phyloP scores from a whole-genome alignment of 495 filamentous ascomycete genomes.

The Penicillium lagena region DNA sequence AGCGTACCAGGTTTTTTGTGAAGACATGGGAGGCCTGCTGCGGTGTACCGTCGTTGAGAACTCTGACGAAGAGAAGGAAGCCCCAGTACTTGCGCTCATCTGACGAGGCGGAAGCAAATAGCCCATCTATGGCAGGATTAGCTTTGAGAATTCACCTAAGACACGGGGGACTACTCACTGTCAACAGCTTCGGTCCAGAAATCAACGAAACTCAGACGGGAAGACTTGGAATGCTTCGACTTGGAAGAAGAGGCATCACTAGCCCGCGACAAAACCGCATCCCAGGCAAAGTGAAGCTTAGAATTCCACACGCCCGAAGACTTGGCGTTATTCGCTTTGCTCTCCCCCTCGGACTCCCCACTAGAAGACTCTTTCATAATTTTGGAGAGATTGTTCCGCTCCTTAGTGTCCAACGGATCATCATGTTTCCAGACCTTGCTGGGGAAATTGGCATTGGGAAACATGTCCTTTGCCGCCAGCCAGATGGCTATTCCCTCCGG shows the following conservation, averaged over 20 bases:
- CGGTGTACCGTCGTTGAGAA: slow-evolving; percentile 47
- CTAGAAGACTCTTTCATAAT: slow-evolving; percentile 72
- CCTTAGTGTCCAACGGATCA: slow-evolving; percentile 58
- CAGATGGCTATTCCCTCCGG: slow-evolving; percentile 87
- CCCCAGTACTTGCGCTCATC: slow-evolving; percentile 87
- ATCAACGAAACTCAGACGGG: slow-evolving; percentile 52
- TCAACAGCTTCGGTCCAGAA: slow-evolving; percentile 92
- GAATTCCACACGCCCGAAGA: slow-evolving; percentile 70
- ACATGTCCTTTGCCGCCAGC: slow-evolving; percentile 59
- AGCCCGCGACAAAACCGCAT: slow-evolving; percentile 54
- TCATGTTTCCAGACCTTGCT: slow-evolving; percentile 65
- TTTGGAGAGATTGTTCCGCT: slow-evolving; percentile 58
- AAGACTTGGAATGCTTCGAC: slow-evolving; percentile 26
- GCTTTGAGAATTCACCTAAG: neutral
- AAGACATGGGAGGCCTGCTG: slow-evolving; percentile 55
- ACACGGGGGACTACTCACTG: slow-evolving; percentile 44
- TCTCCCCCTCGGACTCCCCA: slow-evolving; percentile 40
- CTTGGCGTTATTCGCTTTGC: slow-evolving; percentile 36
- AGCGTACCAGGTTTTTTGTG: slow-evolving; percentile 75
- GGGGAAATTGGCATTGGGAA: slow-evolving; percentile 58
- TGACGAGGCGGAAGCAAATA: slow-evolving; percentile 75
- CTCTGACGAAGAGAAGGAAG: slow-evolving; percentile 74
- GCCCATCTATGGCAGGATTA: slow-evolving; percentile 48
- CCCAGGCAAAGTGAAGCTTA: slow-evolving; percentile 85
- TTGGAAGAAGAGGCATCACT: slow-evolving; percentile 15